These are phyloP conservation scores for Agaricales sp. DNA, from an alignment of 1,284 basidiomycete genomes.

Conservation along the genomic window DNA sequence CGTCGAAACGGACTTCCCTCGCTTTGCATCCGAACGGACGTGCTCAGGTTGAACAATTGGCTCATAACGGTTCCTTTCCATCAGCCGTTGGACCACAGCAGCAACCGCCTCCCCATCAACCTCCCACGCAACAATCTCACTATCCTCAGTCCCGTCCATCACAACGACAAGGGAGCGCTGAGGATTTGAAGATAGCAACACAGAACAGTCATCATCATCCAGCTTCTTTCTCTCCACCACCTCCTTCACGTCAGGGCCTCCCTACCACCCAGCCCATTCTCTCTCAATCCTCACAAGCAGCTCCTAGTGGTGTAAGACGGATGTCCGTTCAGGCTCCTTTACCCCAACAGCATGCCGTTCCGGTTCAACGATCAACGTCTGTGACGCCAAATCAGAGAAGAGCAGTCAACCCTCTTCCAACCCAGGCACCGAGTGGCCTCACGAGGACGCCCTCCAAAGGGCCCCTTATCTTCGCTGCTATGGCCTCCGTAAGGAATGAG, in stretches of 20 bases:
- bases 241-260: neutral
- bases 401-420: neutral
- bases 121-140: neutral
- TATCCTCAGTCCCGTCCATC: neutral
- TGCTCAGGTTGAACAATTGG: neutral
- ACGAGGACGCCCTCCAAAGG: neutral
- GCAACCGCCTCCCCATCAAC: neutral
- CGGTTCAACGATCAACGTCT: neutral
- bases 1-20: neutral
- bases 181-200: neutral
- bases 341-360: neutral
- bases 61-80: neutral
- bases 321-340: neutral
- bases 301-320: neutral
- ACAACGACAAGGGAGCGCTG: neutral
- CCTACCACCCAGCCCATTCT: neutral
- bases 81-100: neutral
- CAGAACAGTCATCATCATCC: neutral
- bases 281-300: neutral
- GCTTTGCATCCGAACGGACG: neutral
- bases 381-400: neutral
- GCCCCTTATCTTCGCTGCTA: constrained; percentile 30
- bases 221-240: too few species aligned
- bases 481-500: constrained; percentile 11
- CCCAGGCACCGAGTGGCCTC: neutral